phyloP scores from a whole-genome alignment of 2,329 filamentous ascomycete species.

The Fusarium oxysporum region DNA sequence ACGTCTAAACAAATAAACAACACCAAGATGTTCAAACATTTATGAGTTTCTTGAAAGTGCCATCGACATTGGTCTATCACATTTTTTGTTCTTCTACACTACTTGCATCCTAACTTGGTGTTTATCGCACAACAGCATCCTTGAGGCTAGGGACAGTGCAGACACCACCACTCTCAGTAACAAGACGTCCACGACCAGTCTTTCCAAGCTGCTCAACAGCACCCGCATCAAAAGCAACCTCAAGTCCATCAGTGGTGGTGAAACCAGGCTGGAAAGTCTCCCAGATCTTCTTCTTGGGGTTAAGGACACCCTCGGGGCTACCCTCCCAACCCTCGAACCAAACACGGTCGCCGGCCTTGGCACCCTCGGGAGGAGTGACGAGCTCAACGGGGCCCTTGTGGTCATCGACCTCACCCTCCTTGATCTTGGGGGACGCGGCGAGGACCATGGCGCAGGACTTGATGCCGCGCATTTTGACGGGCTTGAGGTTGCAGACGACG shows the following conservation, averaged over 20 bases:
- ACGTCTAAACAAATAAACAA: not conserved
- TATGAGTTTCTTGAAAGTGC: not conserved
- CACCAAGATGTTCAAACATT: conserved; percentile 3
- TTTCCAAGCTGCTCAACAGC: conserved; percentile 82
- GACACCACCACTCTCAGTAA: conserved; percentile 80
- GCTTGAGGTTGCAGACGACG: conserved; percentile 97
- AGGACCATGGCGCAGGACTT: conserved; percentile 89
- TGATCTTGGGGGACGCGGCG: conserved; percentile 85
- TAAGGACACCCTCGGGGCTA: conserved; percentile 91
- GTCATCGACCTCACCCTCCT: conserved; percentile 81
- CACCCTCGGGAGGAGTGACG: conserved; percentile 81
- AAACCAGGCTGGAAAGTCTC: conserved; percentile 97
- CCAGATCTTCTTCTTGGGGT: conserved; percentile 99
- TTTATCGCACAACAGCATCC: conserved; percentile 84
- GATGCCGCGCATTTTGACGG: conserved; percentile 96
- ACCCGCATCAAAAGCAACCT: conserved; percentile 87
- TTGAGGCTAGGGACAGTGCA: conserved; percentile 87
- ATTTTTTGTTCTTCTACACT: conserved; percentile 29
- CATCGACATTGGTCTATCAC: not conserved
- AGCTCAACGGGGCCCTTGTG: conserved; percentile 94
- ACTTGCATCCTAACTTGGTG: not conserved
- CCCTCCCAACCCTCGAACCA: conserved; percentile 96
- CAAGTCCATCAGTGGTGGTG: conserved; percentile 83
- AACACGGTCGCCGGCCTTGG: conserved; percentile 86
- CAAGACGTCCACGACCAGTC: conserved; percentile 74